Evolutionary conservation across 371 early-diverging fungal genomes (phyloP), one percentile per base, ranked within the genome.

Genomic region (Chytridiales sp.): DNA sequence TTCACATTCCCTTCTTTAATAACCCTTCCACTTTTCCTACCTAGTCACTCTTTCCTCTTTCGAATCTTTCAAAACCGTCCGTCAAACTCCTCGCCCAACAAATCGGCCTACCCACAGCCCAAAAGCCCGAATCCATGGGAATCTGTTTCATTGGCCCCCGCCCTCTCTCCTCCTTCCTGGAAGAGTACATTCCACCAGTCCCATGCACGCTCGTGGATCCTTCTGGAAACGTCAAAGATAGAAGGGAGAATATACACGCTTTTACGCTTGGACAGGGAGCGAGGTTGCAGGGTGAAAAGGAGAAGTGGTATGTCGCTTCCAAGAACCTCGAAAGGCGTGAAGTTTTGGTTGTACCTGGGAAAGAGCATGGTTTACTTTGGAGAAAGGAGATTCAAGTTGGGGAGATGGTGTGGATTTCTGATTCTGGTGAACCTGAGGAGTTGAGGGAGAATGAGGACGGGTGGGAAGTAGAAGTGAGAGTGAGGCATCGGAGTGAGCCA

Each of bases 101-200:
- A 8, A 52, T 79, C 6, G 80, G 80, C 0, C 75, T 91, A 0
- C 80, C 68, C 3, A 68, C 84, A 13, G 88, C 90, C 0, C 46
- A 64, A 8, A 93, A 93, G 71, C 82, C 80, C 36, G 97, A 97
- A 64, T 92, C 92, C 65, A 92, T 94, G 93, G 97, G 97, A 0
- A 92, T 97, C 21, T 97, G 97, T 59, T 95, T 97, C 80, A 87
- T 97, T 3, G 95, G 96, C 0, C 87, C 92, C 60, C 78, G 87
- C 1, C 65, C 73, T 13, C 95, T 94, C 72, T 81, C 84, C 3
- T 82, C 85, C 13, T 97, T 97, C 63, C 58, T 97, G 43, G 71
- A 60, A 8, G 67, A 62, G 19, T 77, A 66, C 53, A 50, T 77
- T n/a, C 64, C 52, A 9, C 72, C 75, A 19, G 63, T 52, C 0